Percentiles rank a stretch among this genome's conserved stretches.
Evolutionary conservation across 2,329 filamentous ascomycete species (phyloP).

Genomic region (Daldinia eschscholtzii): DNA sequence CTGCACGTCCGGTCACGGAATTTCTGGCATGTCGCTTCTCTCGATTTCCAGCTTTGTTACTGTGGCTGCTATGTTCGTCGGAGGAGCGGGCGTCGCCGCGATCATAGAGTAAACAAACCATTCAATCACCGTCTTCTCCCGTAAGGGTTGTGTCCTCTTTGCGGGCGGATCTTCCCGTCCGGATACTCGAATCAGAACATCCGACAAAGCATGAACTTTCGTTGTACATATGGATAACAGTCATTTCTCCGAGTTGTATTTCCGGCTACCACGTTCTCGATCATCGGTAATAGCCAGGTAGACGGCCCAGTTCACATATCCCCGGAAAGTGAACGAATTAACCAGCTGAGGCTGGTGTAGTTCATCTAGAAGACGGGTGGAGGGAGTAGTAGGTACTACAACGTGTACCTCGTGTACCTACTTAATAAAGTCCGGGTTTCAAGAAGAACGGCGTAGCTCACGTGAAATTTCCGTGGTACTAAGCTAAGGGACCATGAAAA

Average conservation of each 20-base stretch:
- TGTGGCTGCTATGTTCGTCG: constrained; percentile 68
- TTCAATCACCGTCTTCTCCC: neutral
- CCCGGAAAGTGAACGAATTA: constrained; percentile 8
- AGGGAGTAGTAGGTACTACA: constrained; percentile 12
- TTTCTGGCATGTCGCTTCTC: constrained; percentile 74
- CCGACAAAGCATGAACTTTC: neutral
- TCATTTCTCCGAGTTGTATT: constrained; percentile 1
- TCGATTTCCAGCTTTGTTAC: constrained; percentile 73
- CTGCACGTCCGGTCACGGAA: constrained; percentile 77
- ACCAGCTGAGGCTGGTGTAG: constrained; percentile 10
- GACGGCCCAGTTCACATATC: neutral
- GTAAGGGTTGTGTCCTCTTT: neutral
- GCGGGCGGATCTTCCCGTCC: neutral
- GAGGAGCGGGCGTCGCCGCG: constrained; percentile 56
- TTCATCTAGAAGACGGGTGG: constrained; percentile 7
- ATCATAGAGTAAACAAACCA: constrained; percentile 26
- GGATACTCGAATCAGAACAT: neutral
- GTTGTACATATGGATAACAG: constrained; percentile 3
- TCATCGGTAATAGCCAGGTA: neutral
- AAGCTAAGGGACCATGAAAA: constrained; percentile 15
- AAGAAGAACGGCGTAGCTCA: constrained; percentile 16
- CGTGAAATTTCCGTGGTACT: constrained; percentile 13
- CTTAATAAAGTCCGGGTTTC: constrained; percentile 13
- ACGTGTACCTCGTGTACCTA: constrained; percentile 9
- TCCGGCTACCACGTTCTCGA: constrained; percentile 13